These are phyloP conservation scores for Aquanectria penicillioides DNA, from an alignment of 2,329 filamentous ascomycete genomes.

Conservation along the genomic window DNA sequence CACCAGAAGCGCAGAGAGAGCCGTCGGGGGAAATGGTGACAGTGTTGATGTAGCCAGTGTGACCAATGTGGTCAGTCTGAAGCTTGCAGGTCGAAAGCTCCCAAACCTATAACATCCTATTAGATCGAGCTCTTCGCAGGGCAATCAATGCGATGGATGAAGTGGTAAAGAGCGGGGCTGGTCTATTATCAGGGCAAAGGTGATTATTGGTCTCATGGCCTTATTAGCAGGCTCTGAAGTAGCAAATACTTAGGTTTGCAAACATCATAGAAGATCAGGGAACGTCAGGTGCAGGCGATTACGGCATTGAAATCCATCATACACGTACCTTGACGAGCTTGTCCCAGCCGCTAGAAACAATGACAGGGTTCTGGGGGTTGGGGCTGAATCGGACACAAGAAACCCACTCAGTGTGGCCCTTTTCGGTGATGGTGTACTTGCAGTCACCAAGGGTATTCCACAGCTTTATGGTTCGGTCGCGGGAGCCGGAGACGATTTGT, in stretches of 20 bases:
- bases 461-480: constrained; percentile 99
- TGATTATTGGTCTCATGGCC: constrained; percentile 97
- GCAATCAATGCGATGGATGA: neutral
- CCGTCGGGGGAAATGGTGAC: constrained; percentile 99
- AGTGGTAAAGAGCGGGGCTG: neutral
- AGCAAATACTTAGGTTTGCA: constrained; percentile 98
- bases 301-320: neutral
- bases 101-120: constrained; percentile 78
- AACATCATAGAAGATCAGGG: constrained; percentile 80
- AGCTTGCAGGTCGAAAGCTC: constrained; percentile 99
- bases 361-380: constrained; percentile 99
- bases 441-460: constrained; percentile 99
- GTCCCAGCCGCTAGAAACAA: constrained; percentile 98
- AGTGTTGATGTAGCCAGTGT: constrained; percentile 99
- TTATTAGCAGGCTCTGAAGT: constrained; percentile 92
- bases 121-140: constrained; percentile 5
- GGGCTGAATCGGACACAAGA: constrained; percentile 99
- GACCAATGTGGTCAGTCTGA: constrained; percentile 99
- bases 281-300: too few relatives aligned
- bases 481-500: constrained; percentile 98
- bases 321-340: constrained; percentile 98
- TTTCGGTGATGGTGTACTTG: constrained; percentile 99
- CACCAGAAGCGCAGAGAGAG: constrained; percentile 97
- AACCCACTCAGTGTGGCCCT: constrained; percentile 99
- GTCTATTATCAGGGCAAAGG: constrained; percentile 82